A percentile compares a stretch with the other conserved stretches of the same genome.
phyloP scores from a whole-genome alignment of 306 rosid species.

The Vigna angularis region DNA sequence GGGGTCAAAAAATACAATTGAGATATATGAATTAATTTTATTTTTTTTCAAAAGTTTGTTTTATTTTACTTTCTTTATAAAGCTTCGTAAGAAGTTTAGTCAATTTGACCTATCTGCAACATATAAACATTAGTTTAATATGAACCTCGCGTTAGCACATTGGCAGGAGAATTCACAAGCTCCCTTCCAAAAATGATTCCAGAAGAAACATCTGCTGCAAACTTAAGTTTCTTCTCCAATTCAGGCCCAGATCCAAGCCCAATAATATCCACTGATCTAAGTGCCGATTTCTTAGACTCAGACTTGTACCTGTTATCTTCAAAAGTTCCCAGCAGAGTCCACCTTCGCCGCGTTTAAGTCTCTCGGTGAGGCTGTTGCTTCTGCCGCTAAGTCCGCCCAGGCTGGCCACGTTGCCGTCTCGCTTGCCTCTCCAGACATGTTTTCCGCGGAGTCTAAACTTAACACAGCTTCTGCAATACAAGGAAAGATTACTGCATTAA shows the following conservation, averaged over 20 bases:
- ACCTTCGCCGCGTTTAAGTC: conserved; percentile 55
- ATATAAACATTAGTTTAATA: conserved; percentile 30
- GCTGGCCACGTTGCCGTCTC: conserved; percentile 69
- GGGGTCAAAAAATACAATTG: no score
- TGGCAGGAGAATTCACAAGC: conserved; percentile 86
- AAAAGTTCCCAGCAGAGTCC: conserved; percentile 64
- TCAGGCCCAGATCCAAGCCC: conserved; percentile 83
- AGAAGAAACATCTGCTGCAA: conserved; percentile 70
- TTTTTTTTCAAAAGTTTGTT: no score
- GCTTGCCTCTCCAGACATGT: conserved; percentile 67
- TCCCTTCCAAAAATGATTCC: conserved; percentile 74
- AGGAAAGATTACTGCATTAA: no score
- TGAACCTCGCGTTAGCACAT: conserved; percentile 89
- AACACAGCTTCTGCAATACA: conserved; percentile 69
- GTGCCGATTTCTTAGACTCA: conserved; percentile 71
- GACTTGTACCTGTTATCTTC: conserved; percentile 75
- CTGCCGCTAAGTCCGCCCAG: conserved; percentile 74
- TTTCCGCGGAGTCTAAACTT: conserved; percentile 59
- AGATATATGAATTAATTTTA: no score
- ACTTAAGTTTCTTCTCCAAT: conserved; percentile 78
- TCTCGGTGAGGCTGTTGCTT: conserved; percentile 84
- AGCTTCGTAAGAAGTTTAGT: no score
- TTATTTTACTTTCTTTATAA: no score
- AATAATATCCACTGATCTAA: conserved; percentile 73
- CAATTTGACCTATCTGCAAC: neutral